Conservation (phyloP, 805 yeast species). For the Kregervanrija delftensis region DNA sequence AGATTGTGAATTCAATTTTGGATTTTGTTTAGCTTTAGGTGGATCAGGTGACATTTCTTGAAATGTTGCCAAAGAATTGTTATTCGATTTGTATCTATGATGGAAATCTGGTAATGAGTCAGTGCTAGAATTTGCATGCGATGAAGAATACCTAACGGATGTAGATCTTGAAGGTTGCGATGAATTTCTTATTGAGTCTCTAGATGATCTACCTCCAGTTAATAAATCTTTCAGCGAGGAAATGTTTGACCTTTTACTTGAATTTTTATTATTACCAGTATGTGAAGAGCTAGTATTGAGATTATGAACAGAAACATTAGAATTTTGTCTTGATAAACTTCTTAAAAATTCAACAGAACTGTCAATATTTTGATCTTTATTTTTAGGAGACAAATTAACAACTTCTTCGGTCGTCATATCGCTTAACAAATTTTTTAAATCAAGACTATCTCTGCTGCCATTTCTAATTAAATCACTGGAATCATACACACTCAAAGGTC, state of each 20-base stretch:
- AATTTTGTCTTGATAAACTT: conserved; percentile 29
- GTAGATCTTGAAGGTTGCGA: conserved; percentile 9
- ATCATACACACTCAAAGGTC: too few species aligned
- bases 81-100: neutral
- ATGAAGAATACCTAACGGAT: conserved; percentile 7
- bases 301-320: conserved; percentile 5
- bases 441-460: conserved; percentile 7
- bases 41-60: conserved; percentile 15
- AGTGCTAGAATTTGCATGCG: conserved; percentile 11
- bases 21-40: neutral
- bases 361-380: conserved; percentile 21
- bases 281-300: conserved; percentile 8
- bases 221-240: conserved; percentile 27
- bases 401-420: conserved; percentile 26
- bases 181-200: conserved; percentile 18
- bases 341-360: conserved; percentile 34
- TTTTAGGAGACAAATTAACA: conserved; percentile 26
- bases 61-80: conserved; percentile 6
- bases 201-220: conserved; percentile 27
- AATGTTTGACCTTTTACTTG: conserved; percentile 29
- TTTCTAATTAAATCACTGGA: neutral
- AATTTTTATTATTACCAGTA: conserved; percentile 11
- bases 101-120: conserved; percentile 18
- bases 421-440: conserved; percentile 7
- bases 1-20: conserved; percentile 12